A percentile compares a stretch with the other conserved stretches of the same genome.
phyloP scores from a whole-genome alignment of 1,139 yeast species.

The Meyerozyma guilliermondii region DNA sequence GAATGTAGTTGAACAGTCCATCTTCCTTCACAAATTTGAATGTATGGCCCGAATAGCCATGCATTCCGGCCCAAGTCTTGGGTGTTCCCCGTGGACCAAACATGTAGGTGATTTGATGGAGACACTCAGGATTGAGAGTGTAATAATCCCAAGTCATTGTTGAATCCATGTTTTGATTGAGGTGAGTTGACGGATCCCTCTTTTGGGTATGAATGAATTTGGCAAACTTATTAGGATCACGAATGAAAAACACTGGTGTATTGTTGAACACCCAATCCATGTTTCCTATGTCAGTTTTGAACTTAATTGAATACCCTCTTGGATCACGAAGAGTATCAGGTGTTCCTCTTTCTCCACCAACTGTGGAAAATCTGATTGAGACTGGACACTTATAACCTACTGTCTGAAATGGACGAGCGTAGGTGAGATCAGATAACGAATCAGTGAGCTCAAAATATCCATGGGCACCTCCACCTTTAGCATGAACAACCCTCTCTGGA shows the following conservation, averaged over 20 bases:
- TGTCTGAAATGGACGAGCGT: conserved; percentile 42
- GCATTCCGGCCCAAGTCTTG: conserved; percentile 57
- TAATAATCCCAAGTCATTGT: conserved; percentile 71
- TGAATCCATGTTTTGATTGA: conserved; percentile 52
- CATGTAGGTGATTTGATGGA: conserved; percentile 59
- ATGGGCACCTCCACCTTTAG: conserved; percentile 61
- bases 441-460: conserved; percentile 59
- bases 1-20: conserved; percentile 64
- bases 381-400: conserved; percentile 46
- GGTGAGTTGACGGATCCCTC: conserved; percentile 76
- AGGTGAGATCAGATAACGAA: conserved; percentile 47
- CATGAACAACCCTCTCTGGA: conserved; percentile 63
- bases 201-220: conserved; percentile 61
- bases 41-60: conserved; percentile 71
- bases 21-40: conserved; percentile 63
- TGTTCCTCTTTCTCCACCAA: conserved; percentile 55
- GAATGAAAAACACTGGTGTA: conserved; percentile 54
- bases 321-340: conserved; percentile 59
- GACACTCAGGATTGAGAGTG: conserved; percentile 54
- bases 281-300: conserved; percentile 56
- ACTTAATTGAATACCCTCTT: conserved; percentile 52
- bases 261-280: conserved; percentile 60
- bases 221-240: conserved; percentile 58
- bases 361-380: conserved; percentile 52
- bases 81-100: conserved; percentile 72